A percentile compares a stretch with the other conserved stretches of the same genome.
These are phyloP conservation scores for Micractinium sp. DNA, from an alignment of 139 green algal species.

Conservation along the genomic window DNA sequence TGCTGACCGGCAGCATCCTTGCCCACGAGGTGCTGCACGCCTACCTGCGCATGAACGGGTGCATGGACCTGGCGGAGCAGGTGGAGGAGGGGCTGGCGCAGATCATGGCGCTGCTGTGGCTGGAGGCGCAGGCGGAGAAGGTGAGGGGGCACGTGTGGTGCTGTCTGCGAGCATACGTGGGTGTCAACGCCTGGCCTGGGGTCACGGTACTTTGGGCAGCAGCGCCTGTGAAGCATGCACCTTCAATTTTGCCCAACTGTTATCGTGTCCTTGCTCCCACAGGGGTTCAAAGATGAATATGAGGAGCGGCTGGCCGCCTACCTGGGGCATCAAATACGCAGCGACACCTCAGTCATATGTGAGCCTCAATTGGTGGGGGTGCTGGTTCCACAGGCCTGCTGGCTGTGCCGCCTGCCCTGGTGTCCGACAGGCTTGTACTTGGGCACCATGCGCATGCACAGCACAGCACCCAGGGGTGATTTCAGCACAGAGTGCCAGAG, in stretches of 20 bases:
- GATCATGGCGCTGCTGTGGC: constrained; percentile 92
- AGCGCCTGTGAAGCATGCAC: too few species aligned
- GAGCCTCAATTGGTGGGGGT: background rate
- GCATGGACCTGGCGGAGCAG: constrained; percentile 51
- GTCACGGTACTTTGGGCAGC: too few species aligned
- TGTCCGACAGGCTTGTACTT: background rate
- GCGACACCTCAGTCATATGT: constrained; percentile 68
- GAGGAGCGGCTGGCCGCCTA: constrained; percentile 74
- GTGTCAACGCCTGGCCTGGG: too few species aligned
- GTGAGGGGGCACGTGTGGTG: background rate
- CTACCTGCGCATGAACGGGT: constrained; percentile 79
- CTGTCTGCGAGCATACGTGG: too few species aligned
- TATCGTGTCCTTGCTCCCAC: too few species aligned
- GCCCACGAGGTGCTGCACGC: constrained; percentile 95
- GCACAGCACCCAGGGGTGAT: background rate
- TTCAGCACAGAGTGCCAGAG: too few species aligned
- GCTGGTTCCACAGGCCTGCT: background rate
- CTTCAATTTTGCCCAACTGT: too few species aligned
- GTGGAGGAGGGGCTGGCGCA: constrained; percentile 95
- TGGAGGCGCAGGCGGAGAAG: constrained; percentile 66
- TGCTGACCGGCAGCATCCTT: constrained; percentile 86
- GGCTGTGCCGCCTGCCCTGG: background rate
- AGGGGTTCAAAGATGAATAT: constrained; percentile 35
- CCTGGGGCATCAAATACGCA: constrained; percentile 85
- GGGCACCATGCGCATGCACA: background rate